Conservation (phyloP, 441 rosid species). For the Aleurites moluccanus region DNA sequence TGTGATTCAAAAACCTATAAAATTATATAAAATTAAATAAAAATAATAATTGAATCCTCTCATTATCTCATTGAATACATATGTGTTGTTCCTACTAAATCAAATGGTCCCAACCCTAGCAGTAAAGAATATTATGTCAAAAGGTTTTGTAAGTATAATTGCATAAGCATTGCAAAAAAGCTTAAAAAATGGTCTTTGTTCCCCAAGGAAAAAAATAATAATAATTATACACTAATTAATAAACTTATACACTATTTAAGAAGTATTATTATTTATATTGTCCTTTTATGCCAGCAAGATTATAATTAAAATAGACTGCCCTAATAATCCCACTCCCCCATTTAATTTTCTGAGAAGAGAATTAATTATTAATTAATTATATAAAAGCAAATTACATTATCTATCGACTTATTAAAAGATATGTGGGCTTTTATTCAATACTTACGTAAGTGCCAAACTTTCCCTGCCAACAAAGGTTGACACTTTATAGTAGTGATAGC, state of each 20-base stretch:
- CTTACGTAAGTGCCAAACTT: conserved; percentile 20
- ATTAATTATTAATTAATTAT: background rate
- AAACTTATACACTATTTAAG: background rate
- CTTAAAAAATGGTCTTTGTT: background rate
- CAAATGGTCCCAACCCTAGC: background rate
- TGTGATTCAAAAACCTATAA: background rate
- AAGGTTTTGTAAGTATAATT: background rate
- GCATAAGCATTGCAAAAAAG: conserved; percentile 3
- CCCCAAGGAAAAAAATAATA: background rate
- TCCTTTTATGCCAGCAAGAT: background rate
- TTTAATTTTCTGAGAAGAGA: background rate
- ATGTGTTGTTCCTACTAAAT: background rate
- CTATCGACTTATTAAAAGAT: background rate
- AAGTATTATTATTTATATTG: background rate
- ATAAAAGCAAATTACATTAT: background rate
- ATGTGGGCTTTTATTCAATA: conserved; percentile 11
- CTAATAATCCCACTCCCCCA: background rate
- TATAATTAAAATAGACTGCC: background rate
- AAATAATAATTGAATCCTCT: conserved; percentile 10
- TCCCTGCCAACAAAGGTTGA: conserved; percentile 54
- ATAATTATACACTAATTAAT: too few species aligned
- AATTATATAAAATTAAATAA: background rate
- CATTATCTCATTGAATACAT: conserved; percentile 9
- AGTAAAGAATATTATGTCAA: conserved; percentile 2
- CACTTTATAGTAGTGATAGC: conserved; percentile 44